Conservation (phyloP, 2,329 filamentous ascomycete species). For the Sporothrix protearum region DNA sequence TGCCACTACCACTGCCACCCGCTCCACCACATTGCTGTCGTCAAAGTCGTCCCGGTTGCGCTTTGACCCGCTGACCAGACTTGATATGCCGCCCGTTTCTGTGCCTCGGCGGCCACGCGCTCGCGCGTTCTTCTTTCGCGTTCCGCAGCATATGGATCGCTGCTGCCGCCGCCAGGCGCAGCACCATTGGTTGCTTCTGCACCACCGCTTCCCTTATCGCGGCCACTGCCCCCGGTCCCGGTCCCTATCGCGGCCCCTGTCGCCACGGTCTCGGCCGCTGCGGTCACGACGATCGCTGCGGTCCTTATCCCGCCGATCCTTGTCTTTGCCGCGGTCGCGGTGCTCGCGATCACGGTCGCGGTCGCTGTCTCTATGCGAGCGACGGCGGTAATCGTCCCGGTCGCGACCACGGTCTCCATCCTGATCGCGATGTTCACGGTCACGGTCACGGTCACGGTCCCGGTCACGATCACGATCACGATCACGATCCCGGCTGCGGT, state of each 20-base stretch:
- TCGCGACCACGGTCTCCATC: conserved; percentile 20
- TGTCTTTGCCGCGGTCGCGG: conserved; percentile 25
- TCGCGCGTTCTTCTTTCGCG: conserved; percentile 64
- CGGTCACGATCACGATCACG: conserved; percentile 27
- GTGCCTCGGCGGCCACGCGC: conserved; percentile 64
- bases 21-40: conserved; percentile 40
- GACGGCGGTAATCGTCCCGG: conserved; percentile 6
- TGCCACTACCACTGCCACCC: conserved; percentile 43
- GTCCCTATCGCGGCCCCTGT: conserved; percentile 30
- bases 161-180: conserved; percentile 26
- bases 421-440: conserved; percentile 29
- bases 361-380: neutral
- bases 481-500: conserved; percentile 33
- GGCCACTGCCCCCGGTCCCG: conserved; percentile 29
- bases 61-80: conserved; percentile 48
- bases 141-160: conserved; percentile 65
- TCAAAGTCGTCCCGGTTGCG: conserved; percentile 50
- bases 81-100: conserved; percentile 53
- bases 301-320: conserved; percentile 26
- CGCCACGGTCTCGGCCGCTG: conserved; percentile 26
- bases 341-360: conserved; percentile 20
- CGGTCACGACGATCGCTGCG: conserved; percentile 5
- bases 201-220: neutral
- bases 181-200: conserved; percentile 11
- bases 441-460: conserved; percentile 22